Evolutionary conservation across 345 rosid species (phyloP).

Genomic region (Eucalyptus polyanthemos): DNA sequence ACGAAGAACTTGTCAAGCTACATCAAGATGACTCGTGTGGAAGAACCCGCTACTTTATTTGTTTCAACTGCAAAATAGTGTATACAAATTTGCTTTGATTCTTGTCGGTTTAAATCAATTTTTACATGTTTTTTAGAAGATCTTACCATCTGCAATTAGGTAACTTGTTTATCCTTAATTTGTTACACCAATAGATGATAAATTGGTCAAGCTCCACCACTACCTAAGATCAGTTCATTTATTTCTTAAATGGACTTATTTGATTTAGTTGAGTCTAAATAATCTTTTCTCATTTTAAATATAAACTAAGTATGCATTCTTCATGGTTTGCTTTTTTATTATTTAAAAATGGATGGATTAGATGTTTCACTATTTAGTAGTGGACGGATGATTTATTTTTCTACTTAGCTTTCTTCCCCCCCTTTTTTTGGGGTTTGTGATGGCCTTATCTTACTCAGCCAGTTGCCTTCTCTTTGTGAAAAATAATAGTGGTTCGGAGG

Average conservation of each 20-base stretch:
- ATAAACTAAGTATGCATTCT: not conserved
- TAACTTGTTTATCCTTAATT: not conserved
- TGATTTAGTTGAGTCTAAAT: not conserved
- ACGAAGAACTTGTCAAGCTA: not conserved
- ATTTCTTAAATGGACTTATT: not conserved
- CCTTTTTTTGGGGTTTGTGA: not conserved
- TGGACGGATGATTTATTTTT: not conserved
- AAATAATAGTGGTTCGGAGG: not conserved
- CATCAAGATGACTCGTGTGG: not conserved
- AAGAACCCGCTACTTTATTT: not conserved
- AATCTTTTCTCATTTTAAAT: not conserved
- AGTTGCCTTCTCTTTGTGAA: not conserved
- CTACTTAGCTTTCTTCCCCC: not conserved
- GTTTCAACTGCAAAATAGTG: not conserved
- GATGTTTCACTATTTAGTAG: not conserved
- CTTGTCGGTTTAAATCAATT: not conserved
- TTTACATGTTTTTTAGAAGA: not conserved
- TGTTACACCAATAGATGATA: not conserved
- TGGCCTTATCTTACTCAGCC: not conserved
- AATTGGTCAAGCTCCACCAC: not conserved
- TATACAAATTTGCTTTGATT: not conserved
- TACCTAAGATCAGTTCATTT: not conserved
- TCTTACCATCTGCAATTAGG: not conserved
- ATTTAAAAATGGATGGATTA: not conserved
- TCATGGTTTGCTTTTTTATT: not conserved